Evolutionary conservation across 441 rosid genomes (phyloP).

Genomic region (Lagerstroemia fauriei): DNA sequence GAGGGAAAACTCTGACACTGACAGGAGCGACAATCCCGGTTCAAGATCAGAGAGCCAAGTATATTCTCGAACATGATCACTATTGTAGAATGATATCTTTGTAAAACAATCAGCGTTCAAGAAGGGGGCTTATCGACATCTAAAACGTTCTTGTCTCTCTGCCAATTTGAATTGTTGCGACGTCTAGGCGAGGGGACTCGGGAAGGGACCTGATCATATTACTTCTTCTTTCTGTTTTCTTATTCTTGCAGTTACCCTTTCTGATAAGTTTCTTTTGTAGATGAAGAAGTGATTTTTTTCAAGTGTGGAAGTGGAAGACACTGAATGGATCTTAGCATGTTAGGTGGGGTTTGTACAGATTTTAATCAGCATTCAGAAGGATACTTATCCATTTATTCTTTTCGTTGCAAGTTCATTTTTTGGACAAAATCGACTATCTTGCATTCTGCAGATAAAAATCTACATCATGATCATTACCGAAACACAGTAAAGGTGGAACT

Average conservation of each 20-base stretch:
- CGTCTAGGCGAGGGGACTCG: not conserved
- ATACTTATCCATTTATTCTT: not conserved
- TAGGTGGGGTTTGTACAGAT: slow-evolving; percentile 38
- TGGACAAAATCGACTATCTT: not conserved
- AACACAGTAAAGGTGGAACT: not conserved
- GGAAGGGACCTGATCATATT: slow-evolving; percentile 17
- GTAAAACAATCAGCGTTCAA: not conserved
- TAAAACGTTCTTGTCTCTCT: not conserved
- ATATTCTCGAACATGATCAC: slow-evolving; percentile 26
- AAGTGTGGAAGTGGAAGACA: slow-evolving; percentile 13
- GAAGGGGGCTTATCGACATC: not conserved
- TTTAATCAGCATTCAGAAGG: slow-evolving; percentile 16
- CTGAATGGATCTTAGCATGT: slow-evolving; percentile 35
- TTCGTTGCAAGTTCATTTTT: not conserved
- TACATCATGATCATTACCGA: not conserved
- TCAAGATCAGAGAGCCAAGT: slow-evolving; percentile 62
- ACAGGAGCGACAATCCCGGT: slow-evolving; percentile 57
- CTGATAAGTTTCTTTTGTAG: slow-evolving; percentile 28
- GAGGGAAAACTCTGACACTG: slow-evolving; percentile 76
- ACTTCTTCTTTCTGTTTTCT: slow-evolving; percentile 5
- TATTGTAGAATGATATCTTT: not conserved
- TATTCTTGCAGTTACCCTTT: not conserved
- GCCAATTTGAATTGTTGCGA: not conserved
- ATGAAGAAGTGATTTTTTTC: slow-evolving; percentile 29
- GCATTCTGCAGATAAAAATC: not conserved